Evolutionary conservation across 75 land plant genomes (phyloP).

Genomic region (Cupressus sempervirens): DNA sequence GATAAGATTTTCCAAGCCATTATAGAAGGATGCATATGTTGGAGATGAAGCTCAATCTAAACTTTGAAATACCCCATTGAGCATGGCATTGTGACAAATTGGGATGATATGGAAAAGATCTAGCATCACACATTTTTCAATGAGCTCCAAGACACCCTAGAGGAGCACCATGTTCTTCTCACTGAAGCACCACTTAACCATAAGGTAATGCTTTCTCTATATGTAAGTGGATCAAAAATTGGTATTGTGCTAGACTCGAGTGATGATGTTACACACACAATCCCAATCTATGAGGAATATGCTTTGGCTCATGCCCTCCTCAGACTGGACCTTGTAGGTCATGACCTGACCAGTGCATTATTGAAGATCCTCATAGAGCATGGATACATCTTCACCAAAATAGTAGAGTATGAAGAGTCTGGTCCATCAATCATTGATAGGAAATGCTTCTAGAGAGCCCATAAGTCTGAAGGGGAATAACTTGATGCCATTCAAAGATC

Average conservation of each 20-base stretch:
- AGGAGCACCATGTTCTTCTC: constrained; percentile 52
- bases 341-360: constrained; percentile 60
- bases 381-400: constrained; percentile 70
- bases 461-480: too few relatives aligned
- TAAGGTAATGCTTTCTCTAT: constrained; percentile 42
- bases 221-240: constrained; percentile 59
- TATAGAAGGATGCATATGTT: constrained; percentile 60
- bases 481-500: too few relatives aligned
- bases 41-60: constrained; percentile 60
- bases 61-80: constrained; percentile 40
- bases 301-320: constrained; percentile 60
- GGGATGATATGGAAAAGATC: constrained; percentile 66
- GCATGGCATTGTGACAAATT: constrained; percentile 49
- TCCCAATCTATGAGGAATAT: constrained; percentile 59
- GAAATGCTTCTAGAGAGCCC: constrained; percentile 30
- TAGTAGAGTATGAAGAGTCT: constrained; percentile 37
- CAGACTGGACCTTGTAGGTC: constrained; percentile 58
- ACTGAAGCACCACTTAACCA: constrained; percentile 51
- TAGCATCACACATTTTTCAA: constrained; percentile 62
- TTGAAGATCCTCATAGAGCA: constrained; percentile 74
- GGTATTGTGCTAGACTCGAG: constrained; percentile 49
- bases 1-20: too few relatives aligned
- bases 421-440: constrained; percentile 19
- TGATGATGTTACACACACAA: constrained; percentile 51
- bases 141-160: constrained; percentile 48